Evolutionary conservation across 1,284 basidiomycete species (phyloP), one percentile per base, ranked within the genome.

Genomic region (Papiliotrema laurentii): DNA sequence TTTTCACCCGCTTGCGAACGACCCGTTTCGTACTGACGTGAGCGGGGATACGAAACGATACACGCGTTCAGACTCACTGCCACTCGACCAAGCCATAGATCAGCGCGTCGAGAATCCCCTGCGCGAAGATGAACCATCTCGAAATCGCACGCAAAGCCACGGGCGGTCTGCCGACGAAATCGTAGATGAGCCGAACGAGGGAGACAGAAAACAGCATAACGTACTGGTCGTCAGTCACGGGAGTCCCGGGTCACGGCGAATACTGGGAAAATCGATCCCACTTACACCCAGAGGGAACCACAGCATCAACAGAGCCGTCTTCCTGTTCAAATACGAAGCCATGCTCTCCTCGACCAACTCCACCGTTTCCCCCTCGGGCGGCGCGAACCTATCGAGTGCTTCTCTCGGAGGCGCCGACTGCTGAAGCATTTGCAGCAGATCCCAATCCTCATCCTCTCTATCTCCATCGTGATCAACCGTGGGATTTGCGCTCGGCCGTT

Each of bases 11-110:
- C 34, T 49, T 49, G 28, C 68, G 56, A 13, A 70, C 66, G 6
- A 66, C 63, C 14, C 68, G 63, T 54, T 70, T 70, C 9, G 65
- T 65, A 45, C 61, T 64, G 50, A 40, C 27, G 25, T 26, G 19
- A 47, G 36, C 33, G 22, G 16, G 18, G 5, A 25, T 11, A 13
- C 5, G 5, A 44, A 21, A 14, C n/a, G n/a, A n/a, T n/a, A 4
- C 19, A 7, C 27, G 14, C 34, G 26, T n/a, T 21, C 25, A 24
- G 6, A 66, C 65, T 60, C 47, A 68, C 65, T 72, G 69, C 64
- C 68, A 73, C 59, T 75, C 74, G 45, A 75, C 68, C 7, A 71
- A 42, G 30, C 74, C 74, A 42, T 74, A 75, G 50, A 75, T 75
- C 44, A 74, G 13, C 3, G 68, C 71, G 47, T 75, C 69, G 3